A percentile compares a stretch with the other conserved stretches of the same genome.
These are phyloP conservation scores for Debaryomyces nepalensis DNA, from an alignment of 1,139 yeast species.

Conservation along the genomic window DNA sequence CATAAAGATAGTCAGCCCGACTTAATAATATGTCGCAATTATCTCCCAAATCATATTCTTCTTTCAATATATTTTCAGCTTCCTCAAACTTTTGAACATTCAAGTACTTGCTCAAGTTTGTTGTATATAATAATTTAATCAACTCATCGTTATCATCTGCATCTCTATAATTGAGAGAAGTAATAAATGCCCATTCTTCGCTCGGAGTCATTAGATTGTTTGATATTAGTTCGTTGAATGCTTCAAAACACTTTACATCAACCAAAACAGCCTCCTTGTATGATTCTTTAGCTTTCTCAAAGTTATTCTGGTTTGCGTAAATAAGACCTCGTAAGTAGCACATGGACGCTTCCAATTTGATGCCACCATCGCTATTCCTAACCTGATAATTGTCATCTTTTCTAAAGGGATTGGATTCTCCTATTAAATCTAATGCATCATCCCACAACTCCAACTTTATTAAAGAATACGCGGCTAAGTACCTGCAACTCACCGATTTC, in stretches of 20 bases:
- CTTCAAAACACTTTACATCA: constrained; percentile 93
- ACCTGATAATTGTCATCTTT: constrained; percentile 44
- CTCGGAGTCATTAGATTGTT: constrained; percentile 80
- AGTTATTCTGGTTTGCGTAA: constrained; percentile 81
- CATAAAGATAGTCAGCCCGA: constrained; percentile 71
- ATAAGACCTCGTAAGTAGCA: constrained; percentile 85
- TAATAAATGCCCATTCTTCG: constrained; percentile 86
- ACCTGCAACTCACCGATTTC: constrained; percentile 71
- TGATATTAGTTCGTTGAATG: constrained; percentile 77
- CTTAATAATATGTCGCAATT: constrained; percentile 73
- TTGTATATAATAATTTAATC: constrained; percentile 73
- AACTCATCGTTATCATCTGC: constrained; percentile 84
- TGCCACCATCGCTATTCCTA: constrained; percentile 69
- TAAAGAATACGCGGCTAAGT: constrained; percentile 77
- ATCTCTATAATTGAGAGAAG: constrained; percentile 68
- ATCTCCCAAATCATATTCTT: constrained; percentile 71
- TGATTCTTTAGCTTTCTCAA: constrained; percentile 85
- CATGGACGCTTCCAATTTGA: constrained; percentile 84
- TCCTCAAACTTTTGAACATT: constrained; percentile 63
- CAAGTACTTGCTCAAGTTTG: constrained; percentile 74
- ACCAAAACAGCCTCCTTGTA: constrained; percentile 85
- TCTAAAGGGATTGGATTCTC: constrained; percentile 78
- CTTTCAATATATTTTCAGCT: constrained; percentile 66
- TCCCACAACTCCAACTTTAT: constrained; percentile 80
- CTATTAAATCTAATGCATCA: constrained; percentile 85